Conservation (phyloP, 2,329 filamentous ascomycete species). For the Fusarium sp. region DNA sequence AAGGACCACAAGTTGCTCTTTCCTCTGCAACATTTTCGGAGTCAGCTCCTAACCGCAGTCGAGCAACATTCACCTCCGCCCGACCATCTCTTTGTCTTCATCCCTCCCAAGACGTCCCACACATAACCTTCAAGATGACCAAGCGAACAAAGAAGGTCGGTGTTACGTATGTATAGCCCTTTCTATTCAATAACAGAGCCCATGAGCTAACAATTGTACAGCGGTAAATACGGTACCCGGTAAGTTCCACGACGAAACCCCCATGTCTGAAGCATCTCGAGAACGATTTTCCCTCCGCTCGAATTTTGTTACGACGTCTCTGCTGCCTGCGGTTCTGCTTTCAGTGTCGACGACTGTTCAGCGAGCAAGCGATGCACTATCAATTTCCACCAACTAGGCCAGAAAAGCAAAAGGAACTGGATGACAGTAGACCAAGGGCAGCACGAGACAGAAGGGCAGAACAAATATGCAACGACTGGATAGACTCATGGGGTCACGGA, state of each 20-base stretch:
- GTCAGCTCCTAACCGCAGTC: slow-evolving; percentile 45
- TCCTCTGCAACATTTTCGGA: slow-evolving; percentile 48
- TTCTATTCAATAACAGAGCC: slow-evolving; percentile 5
- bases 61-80: slow-evolving; percentile 47
- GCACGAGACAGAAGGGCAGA: slow-evolving; percentile 4
- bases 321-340: not conserved
- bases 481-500: slow-evolving; percentile 2
- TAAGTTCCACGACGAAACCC: slow-evolving; percentile 61
- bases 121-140: slow-evolving; percentile 78
- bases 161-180: slow-evolving; percentile 72
- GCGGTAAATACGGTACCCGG: slow-evolving; percentile 95
- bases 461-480: slow-evolving; percentile 3
- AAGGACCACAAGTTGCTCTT: slow-evolving; percentile 52
- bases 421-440: slow-evolving; percentile 16
- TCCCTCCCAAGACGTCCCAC: slow-evolving; percentile 50
- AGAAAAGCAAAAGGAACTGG: not conserved
- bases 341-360: not conserved
- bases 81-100: slow-evolving; percentile 49
- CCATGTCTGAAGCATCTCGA: slow-evolving; percentile 32
- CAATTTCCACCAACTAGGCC: not conserved
- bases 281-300: slow-evolving; percentile 19
- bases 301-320: slow-evolving; percentile 23
- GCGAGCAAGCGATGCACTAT: slow-evolving; percentile 1
- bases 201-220: slow-evolving; percentile 48
- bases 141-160: slow-evolving; percentile 98